Percentiles rank a stretch among this genome's conserved stretches.
Evolutionary conservation across 2,329 filamentous ascomycete genomes (phyloP).

Genomic region (Epichloe sp.): DNA sequence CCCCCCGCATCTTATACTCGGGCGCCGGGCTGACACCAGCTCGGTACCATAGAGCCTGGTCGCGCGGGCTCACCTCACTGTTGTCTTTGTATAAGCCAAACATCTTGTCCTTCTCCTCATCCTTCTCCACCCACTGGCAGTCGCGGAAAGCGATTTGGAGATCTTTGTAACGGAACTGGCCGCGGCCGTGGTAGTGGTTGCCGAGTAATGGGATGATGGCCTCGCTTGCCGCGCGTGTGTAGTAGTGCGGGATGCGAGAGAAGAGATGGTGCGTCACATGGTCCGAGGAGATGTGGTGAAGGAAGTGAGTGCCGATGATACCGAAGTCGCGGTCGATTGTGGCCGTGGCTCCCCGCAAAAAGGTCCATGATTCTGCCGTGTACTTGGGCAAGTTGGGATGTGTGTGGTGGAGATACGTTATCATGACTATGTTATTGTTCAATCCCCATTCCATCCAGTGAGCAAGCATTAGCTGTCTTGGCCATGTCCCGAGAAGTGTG

Average conservation of each 20-base stretch:
- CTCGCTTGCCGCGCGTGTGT: slow-evolving; percentile 39
- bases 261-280: slow-evolving; percentile 51
- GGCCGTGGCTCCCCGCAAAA: slow-evolving; percentile 44
- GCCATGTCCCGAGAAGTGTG: too few relatives aligned
- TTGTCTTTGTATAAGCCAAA: neutral
- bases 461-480: too few relatives aligned
- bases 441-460: too few relatives aligned
- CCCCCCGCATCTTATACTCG: slow-evolving; percentile 1
- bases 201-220: slow-evolving; percentile 85
- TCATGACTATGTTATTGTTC: slow-evolving; percentile 38
- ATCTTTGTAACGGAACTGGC: neutral
- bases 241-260: slow-evolving; percentile 27
- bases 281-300: slow-evolving; percentile 48
- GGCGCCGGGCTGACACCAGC: neutral
- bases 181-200: slow-evolving; percentile 57
- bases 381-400: slow-evolving; percentile 29
- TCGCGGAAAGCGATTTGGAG: neutral
- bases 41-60: slow-evolving; percentile 1
- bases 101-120: neutral
- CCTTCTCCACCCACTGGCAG: neutral
- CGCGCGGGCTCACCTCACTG: neutral
- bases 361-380: slow-evolving; percentile 44
- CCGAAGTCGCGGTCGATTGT: slow-evolving; percentile 52
- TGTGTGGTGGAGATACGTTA: slow-evolving; percentile 59
- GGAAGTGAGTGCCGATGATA: slow-evolving; percentile 46